A percentile compares a stretch with the other conserved stretches of the same genome.
Evolutionary conservation across 768 basidiomycete species (phyloP).

Genomic region (Lentinula boryana): DNA sequence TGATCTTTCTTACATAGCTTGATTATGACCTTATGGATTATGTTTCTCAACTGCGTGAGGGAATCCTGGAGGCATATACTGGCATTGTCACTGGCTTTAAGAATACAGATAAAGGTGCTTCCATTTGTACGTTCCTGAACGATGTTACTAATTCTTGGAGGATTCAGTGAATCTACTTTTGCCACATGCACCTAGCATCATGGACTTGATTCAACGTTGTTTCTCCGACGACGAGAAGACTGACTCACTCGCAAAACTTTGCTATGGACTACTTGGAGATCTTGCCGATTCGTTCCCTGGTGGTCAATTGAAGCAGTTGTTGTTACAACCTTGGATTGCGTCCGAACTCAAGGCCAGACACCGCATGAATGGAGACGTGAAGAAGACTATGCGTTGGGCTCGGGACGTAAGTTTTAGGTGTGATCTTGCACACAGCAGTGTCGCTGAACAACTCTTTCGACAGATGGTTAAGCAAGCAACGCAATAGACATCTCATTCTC

Average conservation of each 20-base stretch:
- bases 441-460: not conserved
- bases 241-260: conserved; percentile 68
- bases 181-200: conserved; percentile 64
- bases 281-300: conserved; percentile 82
- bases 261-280: conserved; percentile 88
- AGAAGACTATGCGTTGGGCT: conserved; percentile 90
- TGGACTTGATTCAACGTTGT: conserved; percentile 78
- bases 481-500: conserved; percentile 41
- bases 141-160: not conserved
- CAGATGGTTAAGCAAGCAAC: conserved; percentile 82
- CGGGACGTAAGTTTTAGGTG: conserved; percentile 61
- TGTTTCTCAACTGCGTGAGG: conserved; percentile 83
- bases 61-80: conserved; percentile 95
- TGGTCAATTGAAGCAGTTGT: conserved; percentile 73
- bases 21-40: conserved; percentile 93
- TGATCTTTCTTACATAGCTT: conserved; percentile 33
- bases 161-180: conserved; percentile 47
- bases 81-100: conserved; percentile 91
- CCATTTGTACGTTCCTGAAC: not conserved
- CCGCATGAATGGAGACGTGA: conserved; percentile 71
- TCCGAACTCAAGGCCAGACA: conserved; percentile 66
- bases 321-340: conserved; percentile 78
- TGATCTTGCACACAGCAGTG: not conserved
- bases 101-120: conserved; percentile 67
- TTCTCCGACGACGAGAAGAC: conserved; percentile 78